Evolutionary conservation across 768 basidiomycete species (phyloP).

Genomic region (Cystobasidiopsis lactophilus): DNA sequence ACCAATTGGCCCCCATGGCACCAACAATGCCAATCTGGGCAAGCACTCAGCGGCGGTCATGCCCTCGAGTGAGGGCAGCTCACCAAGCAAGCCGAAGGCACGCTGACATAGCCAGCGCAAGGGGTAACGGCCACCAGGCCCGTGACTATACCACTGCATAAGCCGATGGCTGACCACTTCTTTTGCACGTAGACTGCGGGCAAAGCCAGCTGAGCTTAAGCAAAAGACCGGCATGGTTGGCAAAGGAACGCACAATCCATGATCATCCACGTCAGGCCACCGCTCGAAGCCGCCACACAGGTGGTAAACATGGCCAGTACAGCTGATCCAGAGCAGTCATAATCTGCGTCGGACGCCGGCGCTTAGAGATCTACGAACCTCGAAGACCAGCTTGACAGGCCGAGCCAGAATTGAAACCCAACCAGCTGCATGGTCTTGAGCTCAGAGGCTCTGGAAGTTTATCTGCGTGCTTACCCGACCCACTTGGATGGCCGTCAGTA

Average conservation of each 20-base stretch:
- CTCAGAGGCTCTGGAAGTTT: too few species aligned
- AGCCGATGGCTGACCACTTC: slow-evolving; percentile 83
- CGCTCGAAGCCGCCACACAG: slow-evolving; percentile 72
- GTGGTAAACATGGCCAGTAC: slow-evolving; percentile 69
- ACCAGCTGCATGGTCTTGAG: background rate
- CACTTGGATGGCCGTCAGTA: too few species aligned
- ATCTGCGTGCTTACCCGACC: slow-evolving; percentile 11
- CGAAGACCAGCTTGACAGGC: slow-evolving; percentile 70
- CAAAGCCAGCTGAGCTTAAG: too few species aligned
- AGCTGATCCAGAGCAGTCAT: too few species aligned
- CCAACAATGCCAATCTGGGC: slow-evolving; percentile 49
- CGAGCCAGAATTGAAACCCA: slow-evolving; percentile 65
- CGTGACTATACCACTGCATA: slow-evolving; percentile 84
- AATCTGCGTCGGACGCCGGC: too few species aligned
- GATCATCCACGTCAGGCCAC: slow-evolving; percentile 76
- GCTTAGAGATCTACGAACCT: too few species aligned
- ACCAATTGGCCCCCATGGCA: slow-evolving; percentile 53
- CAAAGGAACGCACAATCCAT: slow-evolving; percentile 41
- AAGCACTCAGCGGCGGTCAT: too few species aligned
- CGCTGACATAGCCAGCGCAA: slow-evolving; percentile 53
- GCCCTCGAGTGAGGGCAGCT: too few species aligned
- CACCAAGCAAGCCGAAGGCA: slow-evolving; percentile 58
- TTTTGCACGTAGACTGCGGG: slow-evolving; percentile 45
- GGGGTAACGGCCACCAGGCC: slow-evolving; percentile 71
- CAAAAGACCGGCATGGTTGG: too few species aligned